Conservation (phyloP, 1,284 basidiomycete species). For the Megacollybia platyphylla region DNA sequence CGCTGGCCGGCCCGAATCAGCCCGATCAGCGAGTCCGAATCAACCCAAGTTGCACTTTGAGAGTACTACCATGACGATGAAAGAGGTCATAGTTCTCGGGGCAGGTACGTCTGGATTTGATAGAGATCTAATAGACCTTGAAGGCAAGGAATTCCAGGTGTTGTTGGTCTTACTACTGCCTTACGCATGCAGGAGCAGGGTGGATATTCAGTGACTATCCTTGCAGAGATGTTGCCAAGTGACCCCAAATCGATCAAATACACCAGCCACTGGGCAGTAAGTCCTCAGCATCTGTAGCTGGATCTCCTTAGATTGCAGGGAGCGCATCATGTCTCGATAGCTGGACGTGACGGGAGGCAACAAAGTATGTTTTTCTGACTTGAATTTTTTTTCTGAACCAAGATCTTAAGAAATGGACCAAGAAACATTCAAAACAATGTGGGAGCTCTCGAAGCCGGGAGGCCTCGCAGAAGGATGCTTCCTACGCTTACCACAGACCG, state of each 20-base stretch:
- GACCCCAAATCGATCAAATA: constrained; percentile 58
- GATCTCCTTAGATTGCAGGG: constrained; percentile 19
- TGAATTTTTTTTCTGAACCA: constrained; percentile 1
- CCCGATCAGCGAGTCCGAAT: neutral
- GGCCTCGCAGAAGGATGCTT: constrained; percentile 42
- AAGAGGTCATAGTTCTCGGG: constrained; percentile 20
- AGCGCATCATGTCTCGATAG: constrained; percentile 56
- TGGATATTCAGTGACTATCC: constrained; percentile 44
- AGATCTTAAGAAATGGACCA: constrained; percentile 44
- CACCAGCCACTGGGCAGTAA: constrained; percentile 69
- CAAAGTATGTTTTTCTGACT: constrained; percentile 23
- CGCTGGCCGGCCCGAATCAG: neutral
- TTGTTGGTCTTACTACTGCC: constrained; percentile 59
- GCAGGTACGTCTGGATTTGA: constrained; percentile 15
- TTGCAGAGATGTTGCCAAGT: constrained; percentile 54
- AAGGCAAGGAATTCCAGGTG: constrained; percentile 15
- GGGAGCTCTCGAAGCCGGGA: constrained; percentile 50
- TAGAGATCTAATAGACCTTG: neutral
- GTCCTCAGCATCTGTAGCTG: constrained; percentile 13
- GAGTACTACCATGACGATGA: constrained; percentile 3
- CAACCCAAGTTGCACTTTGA: neutral
- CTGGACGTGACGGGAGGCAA: constrained; percentile 32
- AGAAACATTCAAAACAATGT: constrained; percentile 63
- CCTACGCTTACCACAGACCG: constrained; percentile 44
- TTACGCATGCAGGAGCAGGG: constrained; percentile 47